Percentiles rank a stretch among this genome's conserved stretches.
phyloP scores from a whole-genome alignment of 768 basidiomycete genomes.

The Scleroderma citrinum region DNA sequence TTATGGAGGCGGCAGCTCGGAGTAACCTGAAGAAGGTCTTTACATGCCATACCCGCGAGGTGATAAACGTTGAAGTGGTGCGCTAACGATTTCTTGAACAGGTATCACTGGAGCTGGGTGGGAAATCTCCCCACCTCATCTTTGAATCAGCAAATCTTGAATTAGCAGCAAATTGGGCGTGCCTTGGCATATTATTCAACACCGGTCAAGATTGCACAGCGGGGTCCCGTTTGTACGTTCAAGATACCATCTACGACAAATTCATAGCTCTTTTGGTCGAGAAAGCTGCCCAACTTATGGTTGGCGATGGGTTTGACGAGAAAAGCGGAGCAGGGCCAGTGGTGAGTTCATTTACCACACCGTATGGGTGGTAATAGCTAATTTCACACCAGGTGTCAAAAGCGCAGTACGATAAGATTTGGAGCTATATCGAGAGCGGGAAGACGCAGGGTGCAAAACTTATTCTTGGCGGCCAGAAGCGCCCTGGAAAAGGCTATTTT shows the following conservation, averaged over 20 bases:
- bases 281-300: constrained; percentile 61
- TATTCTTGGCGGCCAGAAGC: constrained; percentile 74
- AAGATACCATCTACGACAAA: constrained; percentile 81
- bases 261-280: constrained; percentile 62
- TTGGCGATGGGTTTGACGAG: constrained; percentile 81
- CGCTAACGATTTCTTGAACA: constrained; percentile 21
- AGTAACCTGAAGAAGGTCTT: constrained; percentile 89
- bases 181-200: constrained; percentile 82
- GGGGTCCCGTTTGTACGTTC: constrained; percentile 85
- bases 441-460: constrained; percentile 78
- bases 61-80: constrained; percentile 7
- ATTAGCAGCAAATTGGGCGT: constrained; percentile 78
- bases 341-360: constrained; percentile 39
- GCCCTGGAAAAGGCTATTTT: constrained; percentile 74
- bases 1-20: constrained; percentile 88
- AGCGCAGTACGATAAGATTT: constrained; percentile 78
- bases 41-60: constrained; percentile 25
- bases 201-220: constrained; percentile 94
- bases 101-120: constrained; percentile 91
- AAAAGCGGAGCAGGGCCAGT: constrained; percentile 75
- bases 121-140: constrained; percentile 85
- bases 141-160: constrained; percentile 91
- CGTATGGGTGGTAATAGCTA: constrained; percentile 7
- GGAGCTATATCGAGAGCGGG: constrained; percentile 84
- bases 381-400: constrained; percentile 60